These are phyloP conservation scores for Aspergillus transmontanensis DNA, from an alignment of 2,329 filamentous ascomycete species.

Conservation along the genomic window DNA sequence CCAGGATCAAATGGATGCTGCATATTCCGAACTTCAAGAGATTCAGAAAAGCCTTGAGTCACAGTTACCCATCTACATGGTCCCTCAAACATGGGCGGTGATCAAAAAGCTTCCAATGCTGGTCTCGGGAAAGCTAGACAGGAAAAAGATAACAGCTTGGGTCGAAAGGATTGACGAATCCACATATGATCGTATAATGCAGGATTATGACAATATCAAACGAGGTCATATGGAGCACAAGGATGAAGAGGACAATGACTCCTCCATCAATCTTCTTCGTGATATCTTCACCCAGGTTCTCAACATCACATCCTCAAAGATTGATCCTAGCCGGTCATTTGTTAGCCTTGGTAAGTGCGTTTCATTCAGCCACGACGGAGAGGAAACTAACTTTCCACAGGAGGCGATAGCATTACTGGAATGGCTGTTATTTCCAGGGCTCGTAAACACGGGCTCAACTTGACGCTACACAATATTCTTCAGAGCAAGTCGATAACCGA, in stretches of 20 bases:
- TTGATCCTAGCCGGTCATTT: slow-evolving; percentile 38
- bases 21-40: slow-evolving; percentile 32
- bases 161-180: slow-evolving; percentile 45
- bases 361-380: slow-evolving; percentile 1
- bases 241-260: slow-evolving; percentile 18
- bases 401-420: slow-evolving; percentile 44
- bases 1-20: slow-evolving; percentile 23
- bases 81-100: slow-evolving; percentile 45
- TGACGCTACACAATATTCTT: slow-evolving; percentile 39
- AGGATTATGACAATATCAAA: slow-evolving; percentile 35
- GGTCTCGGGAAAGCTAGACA: slow-evolving; percentile 42
- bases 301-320: slow-evolving; percentile 36
- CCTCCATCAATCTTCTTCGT: slow-evolving; percentile 26
- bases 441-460: slow-evolving; percentile 36
- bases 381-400: slow-evolving; percentile 16
- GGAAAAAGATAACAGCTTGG: slow-evolving; percentile 46
- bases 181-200: slow-evolving; percentile 44
- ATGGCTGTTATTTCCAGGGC: slow-evolving; percentile 43
- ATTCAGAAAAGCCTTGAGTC: slow-evolving; percentile 43
- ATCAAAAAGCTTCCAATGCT: slow-evolving; percentile 45
- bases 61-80: slow-evolving; percentile 50
- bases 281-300: slow-evolving; percentile 41
- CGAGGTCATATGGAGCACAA: slow-evolving; percentile 25
- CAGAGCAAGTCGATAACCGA: slow-evolving; percentile 36
- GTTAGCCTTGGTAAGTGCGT: slow-evolving; percentile 36